Base-by-base conservation (phyloP, 495 filamentous ascomycete genomes). In the Xanthoparmelia taractica region DNA sequence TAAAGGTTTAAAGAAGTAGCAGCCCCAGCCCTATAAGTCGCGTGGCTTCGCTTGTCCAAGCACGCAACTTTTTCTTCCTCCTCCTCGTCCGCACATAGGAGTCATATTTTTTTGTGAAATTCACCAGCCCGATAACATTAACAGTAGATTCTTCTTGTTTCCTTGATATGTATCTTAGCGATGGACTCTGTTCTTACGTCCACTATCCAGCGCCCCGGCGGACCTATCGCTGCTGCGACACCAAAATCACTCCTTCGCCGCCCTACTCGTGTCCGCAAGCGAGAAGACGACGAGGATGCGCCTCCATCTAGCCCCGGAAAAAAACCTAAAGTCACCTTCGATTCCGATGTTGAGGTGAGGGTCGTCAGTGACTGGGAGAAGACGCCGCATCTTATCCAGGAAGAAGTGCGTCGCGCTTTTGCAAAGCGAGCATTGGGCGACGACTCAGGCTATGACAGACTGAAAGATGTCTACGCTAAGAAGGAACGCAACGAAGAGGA, bases 331-430 rank as follows among this genome's bases (percentile, higher is more conserved):
- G 90, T 96, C 34, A 83, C 87, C 43, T 96, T 95, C 73, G 84
- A 90, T 65, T 79, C 86, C 43, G 81, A 85, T 31, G 82, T 91
- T 48, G 83, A 89, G 68, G 81, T 87, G 65, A 77, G 76, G 52
- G 72, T 79, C 33, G 72, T 87, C 45, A 79, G 82, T 60, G 78
- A 86, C 40, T 66, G 80, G 74, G 75, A 85, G 72, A 80, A 91
- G 81, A 79, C 79, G 60, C 70, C 79, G 45, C 81, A 82, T 29
- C 75, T 87, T 15, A 76, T 89, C 38, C 80, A 82, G 40, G 84
- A 87, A 47, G 89, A 93, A 66, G 86, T 96, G 38, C 81, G 80
- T 69, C 80, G 84, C 63, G 90, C 87, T 2, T 80, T 97, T 20
- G 85, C 91, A 66, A 76, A 73, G 8, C 85, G 90, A 68, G 75